Evolutionary conservation across 305 asterid species (phyloP).

Genomic region (Plantago lanceolata): DNA sequence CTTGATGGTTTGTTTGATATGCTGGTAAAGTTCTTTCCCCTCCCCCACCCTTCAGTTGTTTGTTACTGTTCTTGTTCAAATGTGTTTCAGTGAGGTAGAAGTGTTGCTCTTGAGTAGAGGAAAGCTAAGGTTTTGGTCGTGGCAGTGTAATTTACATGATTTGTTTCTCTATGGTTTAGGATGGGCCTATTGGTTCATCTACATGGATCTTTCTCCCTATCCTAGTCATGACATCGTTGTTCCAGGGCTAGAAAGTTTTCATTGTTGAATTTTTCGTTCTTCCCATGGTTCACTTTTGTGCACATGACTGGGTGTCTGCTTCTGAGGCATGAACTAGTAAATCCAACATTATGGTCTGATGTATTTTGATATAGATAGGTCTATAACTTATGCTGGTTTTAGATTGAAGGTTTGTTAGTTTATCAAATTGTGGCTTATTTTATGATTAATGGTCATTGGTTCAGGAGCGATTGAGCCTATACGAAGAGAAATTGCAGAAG

Average conservation of each 20-base stretch:
- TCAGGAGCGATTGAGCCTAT: constrained; percentile 79
- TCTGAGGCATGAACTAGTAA: constrained; percentile 6
- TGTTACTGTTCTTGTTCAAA: neutral
- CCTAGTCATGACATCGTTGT: neutral
- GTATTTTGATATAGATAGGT: neutral
- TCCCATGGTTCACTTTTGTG: neutral
- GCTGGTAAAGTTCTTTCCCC: too few relatives aligned
- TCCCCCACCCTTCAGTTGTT: too few relatives aligned
- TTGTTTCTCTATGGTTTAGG: neutral
- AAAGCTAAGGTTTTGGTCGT: neutral
- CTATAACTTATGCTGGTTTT: neutral
- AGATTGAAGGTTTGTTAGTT: constrained; percentile 12
- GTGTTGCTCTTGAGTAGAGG: constrained; percentile 3
- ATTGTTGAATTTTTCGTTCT: neutral
- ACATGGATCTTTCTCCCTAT: neutral
- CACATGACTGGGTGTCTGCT: neutral
- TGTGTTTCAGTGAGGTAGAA: constrained; percentile 12
- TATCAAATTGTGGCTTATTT: constrained; percentile 5
- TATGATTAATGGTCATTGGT: constrained; percentile 17
- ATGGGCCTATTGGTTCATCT: neutral
- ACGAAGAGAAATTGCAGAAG: constrained; percentile 69
- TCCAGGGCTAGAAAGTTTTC: neutral
- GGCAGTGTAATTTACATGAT: neutral
- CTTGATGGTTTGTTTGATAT: neutral
- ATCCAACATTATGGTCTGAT: neutral